These are phyloP conservation scores for Alternaria incomplexa DNA, from an alignment of 2,329 filamentous ascomycete genomes.

Conservation along the genomic window DNA sequence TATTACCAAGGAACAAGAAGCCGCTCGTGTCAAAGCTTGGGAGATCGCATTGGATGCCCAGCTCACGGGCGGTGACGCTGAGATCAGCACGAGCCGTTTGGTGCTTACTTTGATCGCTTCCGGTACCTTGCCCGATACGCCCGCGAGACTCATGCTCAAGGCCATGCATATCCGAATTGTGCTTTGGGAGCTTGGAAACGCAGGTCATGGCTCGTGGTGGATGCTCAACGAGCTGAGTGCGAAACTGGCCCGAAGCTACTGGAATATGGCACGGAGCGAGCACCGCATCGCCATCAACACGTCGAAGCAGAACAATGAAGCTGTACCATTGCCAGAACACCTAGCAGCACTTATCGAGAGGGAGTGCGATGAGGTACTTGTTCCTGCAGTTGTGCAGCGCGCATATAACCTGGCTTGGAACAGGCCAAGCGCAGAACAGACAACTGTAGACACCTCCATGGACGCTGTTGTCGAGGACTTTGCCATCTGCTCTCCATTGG, in stretches of 20 bases:
- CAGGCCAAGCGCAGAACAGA: constrained; percentile 72
- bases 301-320: constrained; percentile 53
- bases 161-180: constrained; percentile 90
- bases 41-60: constrained; percentile 92
- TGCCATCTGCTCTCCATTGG: constrained; percentile 83
- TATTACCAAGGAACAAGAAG: constrained; percentile 82
- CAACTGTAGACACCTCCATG: constrained; percentile 72
- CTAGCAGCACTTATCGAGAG: constrained; percentile 76
- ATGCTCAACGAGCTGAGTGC: constrained; percentile 73
- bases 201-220: constrained; percentile 67
- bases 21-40: constrained; percentile 88
- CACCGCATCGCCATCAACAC: constrained; percentile 53
- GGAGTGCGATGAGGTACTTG: constrained; percentile 82
- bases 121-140: constrained; percentile 82
- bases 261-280: constrained; percentile 79
- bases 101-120: constrained; percentile 87
- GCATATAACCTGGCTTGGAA: constrained; percentile 93
- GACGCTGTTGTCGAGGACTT: constrained; percentile 84
- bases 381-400: constrained; percentile 77
- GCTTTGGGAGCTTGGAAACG: constrained; percentile 76
- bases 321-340: constrained; percentile 76
- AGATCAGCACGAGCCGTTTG: constrained; percentile 86
- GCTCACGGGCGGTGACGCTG: constrained; percentile 84
- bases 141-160: constrained; percentile 85
- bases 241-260: constrained; percentile 75